These are phyloP conservation scores for Geosmithia flava DNA, from an alignment of 2,329 filamentous ascomycete genomes.

Conservation along the genomic window DNA sequence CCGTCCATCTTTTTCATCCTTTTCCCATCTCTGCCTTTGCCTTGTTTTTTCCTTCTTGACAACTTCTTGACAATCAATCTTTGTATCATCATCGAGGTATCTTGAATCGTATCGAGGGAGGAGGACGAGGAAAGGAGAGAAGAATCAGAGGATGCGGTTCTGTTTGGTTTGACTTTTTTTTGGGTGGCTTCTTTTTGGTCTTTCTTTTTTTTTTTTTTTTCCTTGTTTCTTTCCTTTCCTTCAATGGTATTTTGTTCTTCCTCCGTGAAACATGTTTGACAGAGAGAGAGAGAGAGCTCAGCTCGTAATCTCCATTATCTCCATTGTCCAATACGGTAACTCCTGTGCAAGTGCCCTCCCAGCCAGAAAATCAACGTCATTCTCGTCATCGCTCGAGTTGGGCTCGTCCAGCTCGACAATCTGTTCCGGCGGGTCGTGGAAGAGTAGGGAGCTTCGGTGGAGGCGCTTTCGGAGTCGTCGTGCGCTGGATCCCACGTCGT, in stretches of 20 bases:
- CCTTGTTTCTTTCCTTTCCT: neutral
- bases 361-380: conserved; percentile 10
- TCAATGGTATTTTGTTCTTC: neutral
- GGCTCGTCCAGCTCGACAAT: conserved; percentile 44
- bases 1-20: neutral
- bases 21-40: neutral
- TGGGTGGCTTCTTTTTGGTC: neutral
- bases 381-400: conserved; percentile 32
- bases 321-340: conserved; percentile 35
- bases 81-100: neutral
- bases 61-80: neutral
- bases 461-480: conserved; percentile 33
- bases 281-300: conserved; percentile 3
- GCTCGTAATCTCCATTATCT: conserved; percentile 34
- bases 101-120: neutral
- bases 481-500: conserved; percentile 32
- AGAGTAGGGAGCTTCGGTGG: conserved; percentile 32
- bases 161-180: neutral
- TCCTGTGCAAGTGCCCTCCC: conserved; percentile 31
- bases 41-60: neutral
- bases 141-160: neutral
- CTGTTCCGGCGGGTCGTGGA: conserved; percentile 34
- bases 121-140: neutral
- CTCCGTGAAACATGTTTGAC: neutral
- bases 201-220: neutral